Evolutionary conservation across 345 rosid species (phyloP), one percentile per base, ranked within the genome.

Genomic region (Lenwebbia sp.): DNA sequence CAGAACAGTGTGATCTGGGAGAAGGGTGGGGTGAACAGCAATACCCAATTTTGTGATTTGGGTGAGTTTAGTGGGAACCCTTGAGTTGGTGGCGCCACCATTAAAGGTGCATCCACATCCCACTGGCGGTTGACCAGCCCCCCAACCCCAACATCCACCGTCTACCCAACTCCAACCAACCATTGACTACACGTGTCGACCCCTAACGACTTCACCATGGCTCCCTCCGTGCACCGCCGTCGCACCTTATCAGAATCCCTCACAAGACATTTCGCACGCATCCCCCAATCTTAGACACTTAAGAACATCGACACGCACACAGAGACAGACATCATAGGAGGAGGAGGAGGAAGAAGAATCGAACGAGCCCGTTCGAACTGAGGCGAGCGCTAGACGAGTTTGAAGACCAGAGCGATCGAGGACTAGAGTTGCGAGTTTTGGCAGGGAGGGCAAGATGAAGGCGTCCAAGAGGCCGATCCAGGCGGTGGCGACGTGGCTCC

Each of bases 401-500:
- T 37, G 10, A 37, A 60, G 75, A 62, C 23, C 75, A 11, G 76
- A 65, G 76, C 10, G 26, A 54, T 21, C 25, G 1, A 54, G 52
- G 52, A 50, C 52, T 11, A 50, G 52, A 50, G 52, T 50, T 50
- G 52, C 52, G 2, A 14, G 21, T 53, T 15, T 53, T 15, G 54
- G 54, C 54, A 53, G 21, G 47, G 6, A 19, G 78, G 60, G 47
- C 23, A 4, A 37, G 30, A 83, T 70, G 88, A 86, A 70, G 86
- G 41, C 85, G 44, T 4, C 89, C 87, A 88, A 86, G 90, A 93
- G 91, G 86, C 93, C 95, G 88, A 93, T 96, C 89, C 92, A 91
- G 88, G 92, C 91, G 83, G 88, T 94, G 86, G 87, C 94, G 84
- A 88, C 93, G 87, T 95, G 99, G 99, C 93, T 95, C 53, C 93